Conservation (phyloP, 139 green algal genomes). For the Chlamydomonas sp. region DNA sequence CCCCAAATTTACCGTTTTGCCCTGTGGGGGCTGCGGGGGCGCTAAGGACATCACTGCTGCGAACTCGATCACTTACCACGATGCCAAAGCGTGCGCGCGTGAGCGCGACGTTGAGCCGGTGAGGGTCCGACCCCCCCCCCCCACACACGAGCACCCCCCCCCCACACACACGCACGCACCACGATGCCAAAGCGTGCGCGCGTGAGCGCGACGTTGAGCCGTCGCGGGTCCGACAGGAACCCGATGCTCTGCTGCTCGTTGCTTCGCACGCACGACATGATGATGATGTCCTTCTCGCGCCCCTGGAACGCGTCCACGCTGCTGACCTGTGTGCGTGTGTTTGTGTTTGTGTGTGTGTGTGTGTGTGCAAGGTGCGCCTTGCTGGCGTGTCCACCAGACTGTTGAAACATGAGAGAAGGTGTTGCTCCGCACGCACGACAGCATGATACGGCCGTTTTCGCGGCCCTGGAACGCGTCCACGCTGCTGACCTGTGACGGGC, state of each 20-base stretch:
- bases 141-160: not conserved
- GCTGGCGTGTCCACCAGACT: not conserved
- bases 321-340: conserved; percentile 28
- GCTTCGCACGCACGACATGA: conserved; percentile 91
- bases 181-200: conserved; percentile 52
- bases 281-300: conserved; percentile 97
- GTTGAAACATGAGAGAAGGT: not conserved
- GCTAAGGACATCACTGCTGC: too few species aligned
- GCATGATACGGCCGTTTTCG: conserved; percentile 98
- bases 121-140: conserved; percentile 52
- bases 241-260: conserved; percentile 93
- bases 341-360: too few species aligned
- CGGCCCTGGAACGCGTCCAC: conserved; percentile 87
- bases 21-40: too few species aligned
- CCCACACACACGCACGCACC: too few species aligned
- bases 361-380: not conserved
- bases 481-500: conserved; percentile 33
- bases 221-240: conserved; percentile 90
- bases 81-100: conserved; percentile 73
- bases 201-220: conserved; percentile 96
- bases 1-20: too few species aligned
- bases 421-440: conserved; percentile 94
- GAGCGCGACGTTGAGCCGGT: conserved; percentile 89
- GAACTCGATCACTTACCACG: too few species aligned
- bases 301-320: conserved; percentile 85